Evolutionary conservation across 1,284 basidiomycete species (phyloP), one percentile per base, ranked within the genome.

Genomic region (Irpex sp.): DNA sequence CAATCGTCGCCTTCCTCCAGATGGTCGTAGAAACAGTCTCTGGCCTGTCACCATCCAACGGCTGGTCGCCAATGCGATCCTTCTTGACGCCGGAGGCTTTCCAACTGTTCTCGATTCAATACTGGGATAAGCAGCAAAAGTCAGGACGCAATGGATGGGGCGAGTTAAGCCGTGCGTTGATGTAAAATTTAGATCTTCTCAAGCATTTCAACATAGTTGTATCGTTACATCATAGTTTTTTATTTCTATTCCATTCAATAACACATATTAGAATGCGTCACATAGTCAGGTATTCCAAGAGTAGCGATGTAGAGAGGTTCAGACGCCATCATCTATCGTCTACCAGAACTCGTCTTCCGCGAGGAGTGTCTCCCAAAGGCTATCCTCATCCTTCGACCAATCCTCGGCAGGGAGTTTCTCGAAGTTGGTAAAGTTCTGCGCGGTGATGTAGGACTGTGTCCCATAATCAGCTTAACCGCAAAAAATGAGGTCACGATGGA

Each of bases 31-130:
- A 61, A 12, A 56, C 49, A 21, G 39, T 56, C 18, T 57, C 59
- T 6, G 59, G 59, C 36, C 48, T 61, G 4, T 57, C 55, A 6
- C 23, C 47, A 6, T 10, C 16, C 18, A 37, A 57, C 16, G 59
- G 59, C 36, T 61, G 59, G 56, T 28, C 59, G 0, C 35, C 47
- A 0, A 51, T 61, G 56, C 28, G 55, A 12, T 45, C 56, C 12
- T 61, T 57, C 55, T 37, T 61, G 3, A 61, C 55, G 4, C 59
- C 56, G 3, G 39, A 61, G 16, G 59, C 59, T 9, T 61, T 61
- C 48, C 59, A 61, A 10, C 33, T 61, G 4, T 61, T 61, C 35
- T 61, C 59, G 21, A 19, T 42, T n/a, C 28, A 21, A 37, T 61
- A 57, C 37, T 61, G 59, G 59, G 33, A 23, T 8, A 33, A 57